These are phyloP conservation scores for Colletotrichum tanaceti DNA, from an alignment of 2,329 filamentous ascomycete species.

Conservation along the genomic window DNA sequence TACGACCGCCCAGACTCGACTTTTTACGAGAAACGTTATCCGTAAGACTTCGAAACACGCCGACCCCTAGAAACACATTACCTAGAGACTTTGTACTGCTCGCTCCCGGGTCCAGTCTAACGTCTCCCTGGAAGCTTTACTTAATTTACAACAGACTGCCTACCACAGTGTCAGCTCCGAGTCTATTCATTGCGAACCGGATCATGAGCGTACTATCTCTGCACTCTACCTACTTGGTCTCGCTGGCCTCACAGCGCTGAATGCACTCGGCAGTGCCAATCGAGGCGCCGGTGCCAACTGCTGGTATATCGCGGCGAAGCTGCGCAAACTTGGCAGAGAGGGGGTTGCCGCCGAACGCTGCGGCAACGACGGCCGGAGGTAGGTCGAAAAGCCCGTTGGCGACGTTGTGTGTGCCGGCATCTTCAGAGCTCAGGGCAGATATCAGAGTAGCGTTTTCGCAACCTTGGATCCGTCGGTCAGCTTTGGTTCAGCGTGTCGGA, in stretches of 20 bases:
- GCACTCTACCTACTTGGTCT: conserved; percentile 13
- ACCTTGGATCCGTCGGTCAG: conserved; percentile 46
- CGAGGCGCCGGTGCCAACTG: conserved; percentile 41
- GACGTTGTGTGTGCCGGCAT: conserved; percentile 62
- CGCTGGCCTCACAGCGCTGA: conserved; percentile 29
- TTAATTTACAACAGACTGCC: background rate
- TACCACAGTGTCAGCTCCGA: background rate
- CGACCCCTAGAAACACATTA: conserved; percentile 2
- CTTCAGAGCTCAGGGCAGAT: conserved; percentile 60
- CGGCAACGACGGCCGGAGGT: conserved; percentile 55
- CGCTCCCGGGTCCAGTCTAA: background rate
- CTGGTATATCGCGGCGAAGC: conserved; percentile 38
- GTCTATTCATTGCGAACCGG: no score
- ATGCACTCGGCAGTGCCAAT: conserved; percentile 38
- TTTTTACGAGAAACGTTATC: background rate
- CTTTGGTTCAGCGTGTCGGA: no score
- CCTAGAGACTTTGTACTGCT: background rate
- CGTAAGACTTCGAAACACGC: background rate
- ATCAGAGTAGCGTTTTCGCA: conserved; percentile 62
- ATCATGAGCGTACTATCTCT: background rate
- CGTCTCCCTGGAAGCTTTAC: background rate
- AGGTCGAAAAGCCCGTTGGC: conserved; percentile 57
- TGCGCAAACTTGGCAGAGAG: conserved; percentile 44
- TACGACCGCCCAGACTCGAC: background rate
- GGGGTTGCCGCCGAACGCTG: conserved; percentile 52